These are phyloP conservation scores for Hygrophorus russula DNA, from an alignment of 768 basidiomycete genomes.

Conservation along the genomic window DNA sequence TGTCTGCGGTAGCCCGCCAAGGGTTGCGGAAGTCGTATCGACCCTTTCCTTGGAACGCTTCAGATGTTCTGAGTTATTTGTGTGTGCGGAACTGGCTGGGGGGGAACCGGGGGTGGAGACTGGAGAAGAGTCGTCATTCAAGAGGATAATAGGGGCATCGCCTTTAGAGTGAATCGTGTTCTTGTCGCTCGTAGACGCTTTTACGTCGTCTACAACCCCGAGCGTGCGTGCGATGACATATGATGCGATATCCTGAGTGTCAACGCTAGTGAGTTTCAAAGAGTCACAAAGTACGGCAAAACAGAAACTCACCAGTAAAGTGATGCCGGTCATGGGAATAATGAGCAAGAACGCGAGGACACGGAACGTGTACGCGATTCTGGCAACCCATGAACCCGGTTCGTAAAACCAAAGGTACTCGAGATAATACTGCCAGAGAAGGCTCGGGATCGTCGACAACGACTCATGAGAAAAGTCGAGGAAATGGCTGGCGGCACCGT, in stretches of 20 bases:
- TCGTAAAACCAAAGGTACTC: constrained; percentile 55
- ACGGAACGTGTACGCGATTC: constrained; percentile 51
- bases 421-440: constrained; percentile 51
- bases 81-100: constrained; percentile 6
- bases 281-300: constrained; percentile 6
- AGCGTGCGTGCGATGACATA: constrained; percentile 78
- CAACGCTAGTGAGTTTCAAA: background rate
- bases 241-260: constrained; percentile 58
- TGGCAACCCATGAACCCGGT: constrained; percentile 55
- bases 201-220: constrained; percentile 64
- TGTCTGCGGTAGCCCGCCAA: constrained; percentile 22
- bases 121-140: constrained; percentile 17
- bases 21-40: constrained; percentile 7
- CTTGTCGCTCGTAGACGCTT: constrained; percentile 61
- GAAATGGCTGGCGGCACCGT: constrained; percentile 19
- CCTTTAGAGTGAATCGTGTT: constrained; percentile 20
- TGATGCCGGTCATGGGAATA: constrained; percentile 47
- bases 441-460: constrained; percentile 26
- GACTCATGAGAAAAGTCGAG: constrained; percentile 18
- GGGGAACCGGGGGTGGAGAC: constrained; percentile 16
- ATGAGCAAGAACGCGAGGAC: constrained; percentile 54
- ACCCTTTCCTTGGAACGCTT: constrained; percentile 3
- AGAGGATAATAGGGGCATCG: constrained; percentile 20
- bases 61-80: constrained; percentile 7
- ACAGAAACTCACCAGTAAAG: constrained; percentile 38